phyloP scores from a whole-genome alignment of 2,329 filamentous ascomycete species.

The Talaromyces marneffei region DNA sequence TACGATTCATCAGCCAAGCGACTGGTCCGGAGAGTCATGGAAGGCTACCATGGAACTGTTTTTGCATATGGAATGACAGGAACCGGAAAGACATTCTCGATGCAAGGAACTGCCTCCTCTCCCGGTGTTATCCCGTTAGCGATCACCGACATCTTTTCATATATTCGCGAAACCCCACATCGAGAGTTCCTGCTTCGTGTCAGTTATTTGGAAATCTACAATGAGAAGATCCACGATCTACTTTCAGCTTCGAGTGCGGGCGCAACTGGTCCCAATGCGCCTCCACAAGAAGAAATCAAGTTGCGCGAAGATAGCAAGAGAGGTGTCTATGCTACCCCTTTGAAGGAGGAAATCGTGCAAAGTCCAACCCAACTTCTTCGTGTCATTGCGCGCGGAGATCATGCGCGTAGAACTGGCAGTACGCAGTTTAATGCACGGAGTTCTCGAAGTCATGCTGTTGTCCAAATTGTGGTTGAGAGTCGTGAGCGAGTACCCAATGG shows the following conservation, averaged over 20 bases:
- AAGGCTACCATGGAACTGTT: constrained; percentile 96
- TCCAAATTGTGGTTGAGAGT: constrained; percentile 97
- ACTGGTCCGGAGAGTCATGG: constrained; percentile 93
- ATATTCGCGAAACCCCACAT: constrained; percentile 92
- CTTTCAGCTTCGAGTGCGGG: constrained; percentile 66
- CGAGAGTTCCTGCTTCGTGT: constrained; percentile 91
- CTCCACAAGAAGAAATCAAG: constrained; percentile 87
- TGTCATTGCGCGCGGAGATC: constrained; percentile 90
- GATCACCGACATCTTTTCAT: constrained; percentile 98
- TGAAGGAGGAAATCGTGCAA: constrained; percentile 98
- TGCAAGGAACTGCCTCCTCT: constrained; percentile 94
- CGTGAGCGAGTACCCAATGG: constrained; percentile 69
- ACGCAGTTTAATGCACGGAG: constrained; percentile 96
- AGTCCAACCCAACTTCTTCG: constrained; percentile 90
- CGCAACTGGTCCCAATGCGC: constrained; percentile 44
- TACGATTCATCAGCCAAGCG: constrained; percentile 94
- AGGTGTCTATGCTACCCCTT: constrained; percentile 88
- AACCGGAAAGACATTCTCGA: constrained; percentile 97
- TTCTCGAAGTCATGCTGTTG: constrained; percentile 95
- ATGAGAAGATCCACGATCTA: constrained; percentile 93
- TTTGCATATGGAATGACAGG: constrained; percentile 99
- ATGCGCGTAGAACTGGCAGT: constrained; percentile 81
- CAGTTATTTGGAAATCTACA: constrained; percentile 98
- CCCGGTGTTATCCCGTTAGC: constrained; percentile 95
- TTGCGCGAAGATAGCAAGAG: constrained; percentile 92